These are phyloP conservation scores for Paramecium caudatum DNA, from an alignment of 73 alveolate genomes.

Conservation along the genomic window DNA sequence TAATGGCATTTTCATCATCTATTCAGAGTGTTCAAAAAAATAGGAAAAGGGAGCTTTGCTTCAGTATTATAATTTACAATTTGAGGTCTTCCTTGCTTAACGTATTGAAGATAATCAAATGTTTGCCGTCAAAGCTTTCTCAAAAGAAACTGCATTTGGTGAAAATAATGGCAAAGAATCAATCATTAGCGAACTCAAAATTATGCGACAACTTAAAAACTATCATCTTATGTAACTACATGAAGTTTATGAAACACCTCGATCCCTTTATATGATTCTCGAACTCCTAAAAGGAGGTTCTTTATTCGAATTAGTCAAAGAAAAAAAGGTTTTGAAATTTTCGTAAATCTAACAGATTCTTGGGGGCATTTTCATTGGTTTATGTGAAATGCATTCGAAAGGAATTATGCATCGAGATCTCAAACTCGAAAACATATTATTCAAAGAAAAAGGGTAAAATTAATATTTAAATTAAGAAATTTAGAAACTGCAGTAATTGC, in stretches of 20 bases:
- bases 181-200: constrained; percentile 59
- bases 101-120: constrained; percentile 62
- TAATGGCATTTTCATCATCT: constrained; percentile 51
- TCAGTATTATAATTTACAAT: background rate
- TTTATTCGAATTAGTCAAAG: constrained; percentile 54
- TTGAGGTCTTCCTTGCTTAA: constrained; percentile 62
- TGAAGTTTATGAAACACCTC: constrained; percentile 71
- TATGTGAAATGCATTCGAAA: constrained; percentile 63
- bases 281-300: constrained; percentile 71
- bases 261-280: constrained; percentile 56
- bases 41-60: constrained; percentile 65
- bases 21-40: constrained; percentile 54
- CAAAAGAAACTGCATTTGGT: constrained; percentile 68
- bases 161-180: constrained; percentile 75
- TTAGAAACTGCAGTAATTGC: constrained; percentile 49
- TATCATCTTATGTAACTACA: constrained; percentile 64
- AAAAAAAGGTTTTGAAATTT: constrained; percentile 24
- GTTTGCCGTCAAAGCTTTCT: constrained; percentile 71
- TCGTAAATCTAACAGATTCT: constrained; percentile 26
- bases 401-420: constrained; percentile 74
- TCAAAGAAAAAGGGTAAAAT: constrained; percentile 29
- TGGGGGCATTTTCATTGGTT: constrained; percentile 44
- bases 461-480: background rate
- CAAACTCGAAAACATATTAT: constrained; percentile 68
- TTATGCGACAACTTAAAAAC: constrained; percentile 66